These are phyloP conservation scores for Annulohypoxylon maeteangense DNA, from an alignment of 495 filamentous ascomycete species.

Conservation along the genomic window DNA sequence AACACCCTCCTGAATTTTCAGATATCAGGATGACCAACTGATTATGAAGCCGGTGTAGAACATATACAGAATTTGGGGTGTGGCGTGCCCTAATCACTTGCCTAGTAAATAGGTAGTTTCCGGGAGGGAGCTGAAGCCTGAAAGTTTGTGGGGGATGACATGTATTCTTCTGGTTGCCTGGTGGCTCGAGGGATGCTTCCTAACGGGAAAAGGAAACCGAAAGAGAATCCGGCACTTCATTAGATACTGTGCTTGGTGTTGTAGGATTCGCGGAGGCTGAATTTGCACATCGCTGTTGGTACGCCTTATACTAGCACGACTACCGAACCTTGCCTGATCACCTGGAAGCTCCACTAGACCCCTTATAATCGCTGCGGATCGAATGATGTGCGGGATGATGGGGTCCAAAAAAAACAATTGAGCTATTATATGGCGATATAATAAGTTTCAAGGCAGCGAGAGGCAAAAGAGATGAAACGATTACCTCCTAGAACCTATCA, in stretches of 20 bases:
- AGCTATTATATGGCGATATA: conserved; percentile 9
- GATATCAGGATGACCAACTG: conserved; percentile 6
- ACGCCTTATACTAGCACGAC: not conserved
- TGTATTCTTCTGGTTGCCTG: conserved; percentile 10
- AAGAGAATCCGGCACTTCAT: conserved; percentile 1
- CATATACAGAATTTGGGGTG: conserved; percentile 2
- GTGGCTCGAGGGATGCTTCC: conserved; percentile 26
- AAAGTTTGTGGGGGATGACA: conserved; percentile 33
- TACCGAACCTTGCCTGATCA: conserved; percentile 17
- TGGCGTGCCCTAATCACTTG: not conserved
- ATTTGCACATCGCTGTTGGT: conserved; percentile 18
- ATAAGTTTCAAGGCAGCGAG: conserved; percentile 16
- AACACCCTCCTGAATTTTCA: not conserved
- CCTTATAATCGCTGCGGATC: conserved; percentile 4
- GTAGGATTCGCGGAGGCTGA: conserved; percentile 25
- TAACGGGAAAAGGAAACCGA: conserved; percentile 17
- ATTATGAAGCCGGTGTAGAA: conserved; percentile 19
- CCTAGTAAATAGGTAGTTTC: not conserved
- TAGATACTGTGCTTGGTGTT: conserved; percentile 13
- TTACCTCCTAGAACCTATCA: not conserved
- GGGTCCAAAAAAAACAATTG: conserved; percentile 21
- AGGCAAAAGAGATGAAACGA: conserved; percentile 37
- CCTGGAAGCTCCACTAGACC: conserved; percentile 3
- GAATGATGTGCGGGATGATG: conserved; percentile 10
- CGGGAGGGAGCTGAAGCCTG: conserved; percentile 4